A percentile compares a stretch with the other conserved stretches of the same genome.
Evolutionary conservation across 2,329 filamentous ascomycete species (phyloP).

Genomic region (Pseudogymnoascus sp.): DNA sequence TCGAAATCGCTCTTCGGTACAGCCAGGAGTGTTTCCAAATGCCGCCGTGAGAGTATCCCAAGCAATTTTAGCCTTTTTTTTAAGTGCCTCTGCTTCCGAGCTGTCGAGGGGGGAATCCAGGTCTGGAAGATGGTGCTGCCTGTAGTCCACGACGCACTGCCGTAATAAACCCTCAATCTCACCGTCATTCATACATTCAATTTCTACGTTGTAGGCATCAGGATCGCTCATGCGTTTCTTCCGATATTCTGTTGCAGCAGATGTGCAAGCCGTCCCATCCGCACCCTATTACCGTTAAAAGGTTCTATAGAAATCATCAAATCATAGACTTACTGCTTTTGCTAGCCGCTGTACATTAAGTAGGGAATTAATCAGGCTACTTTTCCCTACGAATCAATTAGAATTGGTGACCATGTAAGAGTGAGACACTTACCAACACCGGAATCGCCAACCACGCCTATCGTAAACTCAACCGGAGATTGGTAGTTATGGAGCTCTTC

Average conservation of each 20-base stretch:
- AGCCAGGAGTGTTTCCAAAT: slow-evolving; percentile 9
- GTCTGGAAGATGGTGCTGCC: slow-evolving; percentile 12
- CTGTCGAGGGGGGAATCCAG: not conserved
- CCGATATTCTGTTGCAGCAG: slow-evolving; percentile 13
- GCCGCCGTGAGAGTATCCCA: slow-evolving; percentile 13
- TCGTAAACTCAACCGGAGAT: slow-evolving; percentile 13
- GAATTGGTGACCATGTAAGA: not conserved
- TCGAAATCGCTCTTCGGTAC: slow-evolving; percentile 9
- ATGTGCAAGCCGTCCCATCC: slow-evolving; percentile 11
- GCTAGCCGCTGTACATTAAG: slow-evolving; percentile 10
- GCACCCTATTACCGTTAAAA: slow-evolving; percentile 10
- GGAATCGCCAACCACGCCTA: slow-evolving; percentile 15
- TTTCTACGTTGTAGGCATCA: slow-evolving; percentile 12
- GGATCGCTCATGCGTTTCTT: slow-evolving; percentile 10
- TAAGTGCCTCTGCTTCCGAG: slow-evolving; percentile 4
- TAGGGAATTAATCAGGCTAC: slow-evolving; percentile 15
- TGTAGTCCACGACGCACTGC: slow-evolving; percentile 13
- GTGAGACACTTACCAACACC: slow-evolving; percentile 13
- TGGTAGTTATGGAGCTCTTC: slow-evolving; percentile 14
- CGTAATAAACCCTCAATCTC: slow-evolving; percentile 13
- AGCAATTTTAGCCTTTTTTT: slow-evolving; percentile 10
- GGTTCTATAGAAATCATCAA: not conserved
- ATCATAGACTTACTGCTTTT: slow-evolving; percentile 11
- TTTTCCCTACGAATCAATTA: slow-evolving; percentile 12
- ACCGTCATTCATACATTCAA: slow-evolving; percentile 12